phyloP scores from a whole-genome alignment of 2,329 filamentous ascomycete genomes.

The Chaetomiaceae sp. region DNA sequence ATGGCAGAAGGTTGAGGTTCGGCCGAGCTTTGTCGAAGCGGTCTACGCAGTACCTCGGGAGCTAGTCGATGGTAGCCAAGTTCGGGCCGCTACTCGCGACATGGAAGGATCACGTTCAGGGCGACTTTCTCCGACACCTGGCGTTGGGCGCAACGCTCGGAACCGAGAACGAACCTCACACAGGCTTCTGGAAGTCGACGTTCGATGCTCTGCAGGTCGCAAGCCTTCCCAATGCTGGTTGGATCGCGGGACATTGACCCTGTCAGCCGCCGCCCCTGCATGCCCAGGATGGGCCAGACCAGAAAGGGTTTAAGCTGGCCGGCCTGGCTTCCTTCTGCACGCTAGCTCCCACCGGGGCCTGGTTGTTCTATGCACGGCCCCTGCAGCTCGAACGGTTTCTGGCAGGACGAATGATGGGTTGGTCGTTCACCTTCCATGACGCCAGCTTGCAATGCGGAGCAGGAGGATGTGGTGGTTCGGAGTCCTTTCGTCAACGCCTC shows the following conservation, averaged over 20 bases:
- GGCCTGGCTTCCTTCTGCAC: constrained; percentile 10
- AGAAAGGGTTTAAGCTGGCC: constrained; percentile 5
- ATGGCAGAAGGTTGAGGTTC: too few species aligned
- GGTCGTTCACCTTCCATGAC: too few species aligned
- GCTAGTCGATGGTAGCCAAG: too few species aligned
- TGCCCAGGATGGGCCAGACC: background rate
- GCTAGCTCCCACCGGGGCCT: constrained; percentile 3
- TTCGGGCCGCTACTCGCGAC: background rate
- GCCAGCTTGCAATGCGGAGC: too few species aligned
- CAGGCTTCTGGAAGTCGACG: background rate
- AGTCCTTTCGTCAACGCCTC: too few species aligned
- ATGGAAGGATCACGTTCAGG: constrained; percentile 1
- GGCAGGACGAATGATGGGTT: too few species aligned
- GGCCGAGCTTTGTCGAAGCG: too few species aligned
- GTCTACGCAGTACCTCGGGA: too few species aligned
- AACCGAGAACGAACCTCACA: too few species aligned
- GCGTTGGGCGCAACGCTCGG: too few species aligned
- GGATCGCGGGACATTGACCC: constrained; percentile 14
- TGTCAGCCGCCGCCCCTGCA: constrained; percentile 17
- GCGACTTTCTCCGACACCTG: background rate
- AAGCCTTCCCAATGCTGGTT: constrained; percentile 10
- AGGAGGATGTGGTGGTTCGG: too few species aligned
- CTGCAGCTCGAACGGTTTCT: constrained; percentile 2
- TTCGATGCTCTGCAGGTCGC: constrained; percentile 3
- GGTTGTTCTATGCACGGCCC: constrained; percentile 1